A percentile compares a stretch with the other conserved stretches of the same genome.
Evolutionary conservation across 2,329 filamentous ascomycete genomes (phyloP).

Genomic region (Ophioceras dolichostomum): DNA sequence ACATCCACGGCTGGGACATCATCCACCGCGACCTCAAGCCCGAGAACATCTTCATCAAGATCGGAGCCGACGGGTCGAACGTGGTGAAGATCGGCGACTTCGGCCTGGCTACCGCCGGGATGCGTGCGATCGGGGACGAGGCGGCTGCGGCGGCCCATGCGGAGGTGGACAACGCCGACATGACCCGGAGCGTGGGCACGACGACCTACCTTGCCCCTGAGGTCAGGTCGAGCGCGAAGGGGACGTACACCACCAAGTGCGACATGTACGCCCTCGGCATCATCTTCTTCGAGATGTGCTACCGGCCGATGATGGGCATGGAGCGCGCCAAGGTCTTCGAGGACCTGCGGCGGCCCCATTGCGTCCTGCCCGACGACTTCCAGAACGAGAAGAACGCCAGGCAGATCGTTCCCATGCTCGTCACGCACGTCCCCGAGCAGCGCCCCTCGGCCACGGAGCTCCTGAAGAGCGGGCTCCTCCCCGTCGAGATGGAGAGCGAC

Average conservation of each 20-base stretch:
- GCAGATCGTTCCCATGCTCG: constrained; percentile 65
- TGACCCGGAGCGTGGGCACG: constrained; percentile 64
- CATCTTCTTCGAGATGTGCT: constrained; percentile 98
- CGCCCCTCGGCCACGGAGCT: constrained; percentile 75
- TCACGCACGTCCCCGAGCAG: constrained; percentile 72
- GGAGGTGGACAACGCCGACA: constrained; percentile 39
- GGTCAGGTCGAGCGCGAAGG: constrained; percentile 61
- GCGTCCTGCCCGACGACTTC: constrained; percentile 63
- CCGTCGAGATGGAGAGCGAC: constrained; percentile 86
- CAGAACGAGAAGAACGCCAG: constrained; percentile 60
- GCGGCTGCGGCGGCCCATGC: constrained; percentile 11
- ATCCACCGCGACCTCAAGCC: constrained; percentile 95
- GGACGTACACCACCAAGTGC: constrained; percentile 76
- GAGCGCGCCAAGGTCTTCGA: constrained; percentile 53
- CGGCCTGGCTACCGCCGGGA: constrained; percentile 81
- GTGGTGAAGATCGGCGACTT: constrained; percentile 97
- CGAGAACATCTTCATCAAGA: constrained; percentile 85
- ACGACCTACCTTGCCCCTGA: constrained; percentile 91
- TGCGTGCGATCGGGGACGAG: constrained; percentile 49
- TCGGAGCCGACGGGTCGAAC: constrained; percentile 57
- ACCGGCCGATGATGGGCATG: constrained; percentile 48
- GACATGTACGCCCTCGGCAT: constrained; percentile 90
- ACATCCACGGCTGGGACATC: constrained; percentile 84
- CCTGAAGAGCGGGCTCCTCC: constrained; percentile 73
- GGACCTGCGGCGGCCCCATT: constrained; percentile 53